Evolutionary conservation across 1,284 basidiomycete species (phyloP).

Genomic region (Cyathus olla): DNA sequence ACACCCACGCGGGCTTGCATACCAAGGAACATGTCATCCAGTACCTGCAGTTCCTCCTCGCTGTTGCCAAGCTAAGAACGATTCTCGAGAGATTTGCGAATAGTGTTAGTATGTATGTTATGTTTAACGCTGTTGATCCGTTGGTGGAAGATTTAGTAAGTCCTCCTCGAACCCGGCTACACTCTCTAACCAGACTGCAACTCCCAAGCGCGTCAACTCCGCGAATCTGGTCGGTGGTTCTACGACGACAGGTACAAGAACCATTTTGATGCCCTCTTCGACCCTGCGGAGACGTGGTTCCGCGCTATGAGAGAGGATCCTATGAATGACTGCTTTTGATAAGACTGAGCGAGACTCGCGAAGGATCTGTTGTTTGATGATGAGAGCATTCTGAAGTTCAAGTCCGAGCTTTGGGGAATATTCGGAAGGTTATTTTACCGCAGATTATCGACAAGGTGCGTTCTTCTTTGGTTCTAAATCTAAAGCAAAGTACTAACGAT

Average conservation of each 20-base stretch:
- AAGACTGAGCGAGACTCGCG: slow-evolving; percentile 88
- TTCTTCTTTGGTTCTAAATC: not conserved
- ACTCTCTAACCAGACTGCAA: slow-evolving; percentile 86
- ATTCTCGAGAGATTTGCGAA: slow-evolving; percentile 1
- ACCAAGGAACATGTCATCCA: not conserved
- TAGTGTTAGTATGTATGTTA: not conserved
- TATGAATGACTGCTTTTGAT: slow-evolving; percentile 47
- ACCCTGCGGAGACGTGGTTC: slow-evolving; percentile 82
- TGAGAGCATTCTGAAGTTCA: slow-evolving; percentile 89
- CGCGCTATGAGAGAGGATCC: slow-evolving; percentile 88
- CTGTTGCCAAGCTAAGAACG: not conserved
- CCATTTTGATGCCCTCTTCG: slow-evolving; percentile 88
- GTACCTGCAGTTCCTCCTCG: not conserved
- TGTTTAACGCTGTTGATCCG: not conserved
- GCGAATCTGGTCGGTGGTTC: slow-evolving; percentile 81
- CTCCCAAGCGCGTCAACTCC: slow-evolving; percentile 68
- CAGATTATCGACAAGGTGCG: slow-evolving; percentile 76
- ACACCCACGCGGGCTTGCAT: not conserved
- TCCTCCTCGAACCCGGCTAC: slow-evolving; percentile 90
- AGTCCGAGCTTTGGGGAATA: slow-evolving; percentile 91
- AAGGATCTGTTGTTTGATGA: slow-evolving; percentile 88
- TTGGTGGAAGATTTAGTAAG: slow-evolving; percentile 39
- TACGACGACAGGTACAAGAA: slow-evolving; percentile 87
- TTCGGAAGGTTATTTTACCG: slow-evolving; percentile 87
- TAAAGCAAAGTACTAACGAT: no score